phyloP scores from a whole-genome alignment of 192 early-diverging fungal genomes.

The Rhizoclosmatium globosum region DNA sequence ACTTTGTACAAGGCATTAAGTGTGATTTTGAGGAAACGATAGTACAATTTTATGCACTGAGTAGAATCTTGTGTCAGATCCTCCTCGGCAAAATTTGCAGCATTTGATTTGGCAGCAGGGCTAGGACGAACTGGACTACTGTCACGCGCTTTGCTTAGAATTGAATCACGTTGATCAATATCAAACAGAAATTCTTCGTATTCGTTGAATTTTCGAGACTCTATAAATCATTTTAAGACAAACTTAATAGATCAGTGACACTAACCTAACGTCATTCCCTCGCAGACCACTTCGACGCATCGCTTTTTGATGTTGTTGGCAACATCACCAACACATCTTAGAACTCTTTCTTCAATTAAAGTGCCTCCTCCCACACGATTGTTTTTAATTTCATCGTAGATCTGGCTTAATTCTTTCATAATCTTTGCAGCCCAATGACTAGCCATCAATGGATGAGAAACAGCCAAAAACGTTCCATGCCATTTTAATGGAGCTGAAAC shows the following conservation, averaged over 20 bases:
- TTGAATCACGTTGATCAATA: constrained; percentile 47
- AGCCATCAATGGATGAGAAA: constrained; percentile 67
- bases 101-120: background rate
- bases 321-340: constrained; percentile 69
- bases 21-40: constrained; percentile 73
- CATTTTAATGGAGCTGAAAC: background rate
- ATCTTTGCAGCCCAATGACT: constrained; percentile 81
- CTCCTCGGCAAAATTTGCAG: background rate
- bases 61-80: constrained; percentile 61
- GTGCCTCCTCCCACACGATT: constrained; percentile 71
- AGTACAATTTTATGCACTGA: constrained; percentile 68
- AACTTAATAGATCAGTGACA: background rate
- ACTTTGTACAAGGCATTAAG: constrained; percentile 71
- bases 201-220: constrained; percentile 73
- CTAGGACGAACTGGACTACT: constrained; percentile 6
- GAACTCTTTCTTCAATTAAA: constrained; percentile 59
- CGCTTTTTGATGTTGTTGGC: constrained; percentile 78
- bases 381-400: constrained; percentile 78
- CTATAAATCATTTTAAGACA: constrained; percentile 44
- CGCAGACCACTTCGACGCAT: constrained; percentile 78
- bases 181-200: constrained; percentile 81
- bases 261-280: constrained; percentile 77
- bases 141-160: background rate
- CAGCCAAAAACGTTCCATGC: constrained; percentile 11
- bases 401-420: constrained; percentile 77